Percentiles rank a stretch among this genome's conserved stretches.
phyloP scores from a whole-genome alignment of 1,284 basidiomycete genomes.

The Austroboletus niveus region DNA sequence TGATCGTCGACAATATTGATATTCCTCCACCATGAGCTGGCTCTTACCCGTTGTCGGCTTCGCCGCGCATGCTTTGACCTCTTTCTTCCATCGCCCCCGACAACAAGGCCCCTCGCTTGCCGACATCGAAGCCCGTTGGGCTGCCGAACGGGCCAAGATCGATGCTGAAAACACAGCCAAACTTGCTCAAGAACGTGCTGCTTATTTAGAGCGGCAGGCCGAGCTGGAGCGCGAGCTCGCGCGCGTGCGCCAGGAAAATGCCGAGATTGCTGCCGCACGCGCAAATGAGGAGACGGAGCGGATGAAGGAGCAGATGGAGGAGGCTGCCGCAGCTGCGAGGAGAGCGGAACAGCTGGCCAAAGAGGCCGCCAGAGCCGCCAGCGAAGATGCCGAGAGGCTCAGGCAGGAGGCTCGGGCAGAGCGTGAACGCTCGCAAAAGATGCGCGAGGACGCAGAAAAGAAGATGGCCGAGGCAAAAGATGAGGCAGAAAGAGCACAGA shows the following conservation, averaged over 20 bases:
- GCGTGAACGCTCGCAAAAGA: too few relatives aligned
- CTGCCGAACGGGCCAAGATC: neutral
- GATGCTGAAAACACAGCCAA: neutral
- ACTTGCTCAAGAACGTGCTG: neutral
- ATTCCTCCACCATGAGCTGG: too few relatives aligned
- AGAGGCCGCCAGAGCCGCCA: constrained; percentile 22
- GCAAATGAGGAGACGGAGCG: neutral
- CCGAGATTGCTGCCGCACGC: constrained; percentile 18
- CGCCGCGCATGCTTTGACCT: too few relatives aligned
- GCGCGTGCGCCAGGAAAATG: constrained; percentile 25
- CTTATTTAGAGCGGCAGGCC: constrained; percentile 2
- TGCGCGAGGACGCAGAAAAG: too few relatives aligned
- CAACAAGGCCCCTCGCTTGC: neutral
- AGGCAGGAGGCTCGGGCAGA: neutral
- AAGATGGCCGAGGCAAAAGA: constrained; percentile 19
- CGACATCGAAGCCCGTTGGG: neutral
- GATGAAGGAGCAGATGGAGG: neutral
- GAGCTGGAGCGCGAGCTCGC: constrained; percentile 23
- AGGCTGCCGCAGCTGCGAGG: neutral
- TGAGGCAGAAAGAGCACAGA: constrained; percentile 14
- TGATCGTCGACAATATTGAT: too few relatives aligned
- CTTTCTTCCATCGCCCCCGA: neutral
- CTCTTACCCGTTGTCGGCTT: too few relatives aligned
- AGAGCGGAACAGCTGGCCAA: constrained; percentile 4
- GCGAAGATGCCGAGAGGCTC: constrained; percentile 25